Evolutionary conservation across 2,329 filamentous ascomycete genomes (phyloP), one percentile per base, ranked within the genome.

Genomic region (Penicillium palitans): DNA sequence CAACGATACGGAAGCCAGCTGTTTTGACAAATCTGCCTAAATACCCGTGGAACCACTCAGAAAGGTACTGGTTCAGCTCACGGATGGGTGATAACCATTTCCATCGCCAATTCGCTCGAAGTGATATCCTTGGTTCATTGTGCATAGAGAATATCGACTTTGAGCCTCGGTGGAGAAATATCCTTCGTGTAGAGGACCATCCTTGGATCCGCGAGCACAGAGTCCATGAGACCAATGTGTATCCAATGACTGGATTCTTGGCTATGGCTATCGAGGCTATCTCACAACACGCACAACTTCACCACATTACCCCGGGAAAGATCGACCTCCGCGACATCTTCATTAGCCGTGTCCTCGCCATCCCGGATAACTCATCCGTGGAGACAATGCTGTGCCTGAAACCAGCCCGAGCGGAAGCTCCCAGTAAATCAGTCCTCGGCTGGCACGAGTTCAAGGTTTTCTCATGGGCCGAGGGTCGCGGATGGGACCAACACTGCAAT

Each of bases 381-480:
- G 65, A 67, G 49, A 65, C 61, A 4, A 67, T 67, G 62, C 46
- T 67, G 9, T 61, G 58, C 19, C 19, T 66, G 9, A 49, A 63
- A 10, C 55, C 64, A 24, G 53, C 50, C 19, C 57, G 62, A 24
- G 13, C 46, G 9, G 62, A 66, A 21, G 46, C 59, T 10, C 58
- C 61, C 2, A 63, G 61, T 27, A 61, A 56, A 54, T 58, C 64
- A n/a, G 54, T 63, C 4, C 61, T 65, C 48, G 64, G 61, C 48
- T 67, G 65, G 65, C 63, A 67, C 46, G 65, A 67, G 61, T 67
- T 67, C 44, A 65, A 66, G 29, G 60, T 66, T 17, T 67, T 64
- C 40, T 67, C 65, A 15, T 67, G 65, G 65, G 58, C 62, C 0
- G 64, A 67, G 29, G 62, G 62, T 2, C 55, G 64, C 15, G 58